A percentile compares a stretch with the other conserved stretches of the same genome.
Evolutionary conservation across 2,329 filamentous ascomycete genomes (phyloP).

Genomic region (Fusarium bulbicola): DNA sequence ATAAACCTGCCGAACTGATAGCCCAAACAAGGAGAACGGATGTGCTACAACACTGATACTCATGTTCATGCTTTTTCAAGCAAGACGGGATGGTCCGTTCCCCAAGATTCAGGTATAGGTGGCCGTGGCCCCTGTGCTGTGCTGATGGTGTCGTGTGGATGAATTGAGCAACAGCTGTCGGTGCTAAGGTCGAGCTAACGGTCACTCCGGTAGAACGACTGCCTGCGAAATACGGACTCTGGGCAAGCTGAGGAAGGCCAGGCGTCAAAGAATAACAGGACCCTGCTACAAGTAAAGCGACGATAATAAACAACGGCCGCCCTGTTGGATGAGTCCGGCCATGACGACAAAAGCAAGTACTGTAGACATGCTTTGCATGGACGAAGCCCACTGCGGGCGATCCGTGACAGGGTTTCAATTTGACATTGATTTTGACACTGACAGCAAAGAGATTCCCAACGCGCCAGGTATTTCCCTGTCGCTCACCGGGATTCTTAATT

Average conservation of each 20-base stretch:
- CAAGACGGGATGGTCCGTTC: conserved; percentile 38
- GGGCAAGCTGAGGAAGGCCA: background rate
- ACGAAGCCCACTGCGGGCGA: conserved; percentile 23
- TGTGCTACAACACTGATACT: conserved; percentile 19
- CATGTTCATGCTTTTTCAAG: background rate
- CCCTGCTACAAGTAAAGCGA: background rate
- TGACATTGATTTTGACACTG: conserved; percentile 11
- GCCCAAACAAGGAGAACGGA: conserved; percentile 23
- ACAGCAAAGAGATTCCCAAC: background rate
- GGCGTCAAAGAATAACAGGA: background rate
- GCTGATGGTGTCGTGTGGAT: background rate
- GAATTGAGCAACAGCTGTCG: background rate
- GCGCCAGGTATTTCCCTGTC: conserved; percentile 13
- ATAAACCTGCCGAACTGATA: conserved; percentile 25
- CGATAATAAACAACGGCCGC: background rate
- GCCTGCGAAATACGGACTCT: background rate
- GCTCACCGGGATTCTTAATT: conserved; percentile 18
- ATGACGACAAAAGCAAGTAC: conserved; percentile 27
- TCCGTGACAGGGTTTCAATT: conserved; percentile 25
- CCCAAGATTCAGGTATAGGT: conserved; percentile 36
- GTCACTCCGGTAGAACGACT: conserved; percentile 2
- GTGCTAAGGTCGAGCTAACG: conserved; percentile 6
- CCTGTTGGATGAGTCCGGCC: conserved; percentile 12
- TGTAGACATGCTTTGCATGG: conserved; percentile 32
- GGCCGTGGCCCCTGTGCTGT: background rate